A percentile compares a stretch with the other conserved stretches of the same genome.
Conservation (phyloP, 1,284 basidiomycete species). For the Melanopsichium pennsylvanicum region DNA sequence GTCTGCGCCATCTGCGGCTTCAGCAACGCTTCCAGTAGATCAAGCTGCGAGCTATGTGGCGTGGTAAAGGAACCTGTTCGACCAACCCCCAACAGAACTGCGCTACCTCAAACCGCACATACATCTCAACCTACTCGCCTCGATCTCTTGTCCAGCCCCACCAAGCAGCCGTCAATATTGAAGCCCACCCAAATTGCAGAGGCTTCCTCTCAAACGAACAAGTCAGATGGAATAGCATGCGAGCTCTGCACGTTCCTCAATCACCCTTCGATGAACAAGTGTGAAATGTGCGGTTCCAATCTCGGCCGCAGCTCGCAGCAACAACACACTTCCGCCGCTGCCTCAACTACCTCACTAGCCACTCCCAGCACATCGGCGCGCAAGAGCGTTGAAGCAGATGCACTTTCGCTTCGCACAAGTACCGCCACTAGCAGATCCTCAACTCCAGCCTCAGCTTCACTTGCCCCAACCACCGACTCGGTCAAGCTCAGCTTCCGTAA, state of each 20-base stretch:
- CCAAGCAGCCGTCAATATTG: conserved; percentile 12
- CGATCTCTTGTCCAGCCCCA: conserved; percentile 10
- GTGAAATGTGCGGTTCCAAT: conserved; percentile 86
- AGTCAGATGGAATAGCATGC: conserved; percentile 68
- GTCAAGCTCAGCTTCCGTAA: conserved; percentile 80
- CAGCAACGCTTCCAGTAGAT: conserved; percentile 32
- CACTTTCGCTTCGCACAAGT: conserved; percentile 26
- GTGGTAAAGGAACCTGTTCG: conserved; percentile 45
- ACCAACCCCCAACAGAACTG: conserved; percentile 13
- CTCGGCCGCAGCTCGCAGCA: conserved; percentile 67
- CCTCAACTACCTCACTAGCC: conserved; percentile 18
- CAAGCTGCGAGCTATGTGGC: conserved; percentile 52
- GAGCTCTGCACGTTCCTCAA: conserved; percentile 92
- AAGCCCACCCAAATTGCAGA: background rate
- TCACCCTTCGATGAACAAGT: conserved; percentile 76
- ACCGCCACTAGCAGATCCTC: conserved; percentile 47
- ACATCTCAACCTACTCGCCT: conserved; percentile 2
- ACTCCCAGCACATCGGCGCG: conserved; percentile 24
- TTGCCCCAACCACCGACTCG: conserved; percentile 68
- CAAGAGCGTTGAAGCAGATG: conserved; percentile 37
- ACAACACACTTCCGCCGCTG: conserved; percentile 28
- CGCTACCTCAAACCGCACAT: background rate
- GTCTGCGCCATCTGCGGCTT: conserved; percentile 56
- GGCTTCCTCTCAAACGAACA: background rate
- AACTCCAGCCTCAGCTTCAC: conserved; percentile 73